A percentile compares a stretch with the other conserved stretches of the same genome.
phyloP scores from a whole-genome alignment of 495 filamentous ascomycete species.

The Lasiosphaeris hirsuta region DNA sequence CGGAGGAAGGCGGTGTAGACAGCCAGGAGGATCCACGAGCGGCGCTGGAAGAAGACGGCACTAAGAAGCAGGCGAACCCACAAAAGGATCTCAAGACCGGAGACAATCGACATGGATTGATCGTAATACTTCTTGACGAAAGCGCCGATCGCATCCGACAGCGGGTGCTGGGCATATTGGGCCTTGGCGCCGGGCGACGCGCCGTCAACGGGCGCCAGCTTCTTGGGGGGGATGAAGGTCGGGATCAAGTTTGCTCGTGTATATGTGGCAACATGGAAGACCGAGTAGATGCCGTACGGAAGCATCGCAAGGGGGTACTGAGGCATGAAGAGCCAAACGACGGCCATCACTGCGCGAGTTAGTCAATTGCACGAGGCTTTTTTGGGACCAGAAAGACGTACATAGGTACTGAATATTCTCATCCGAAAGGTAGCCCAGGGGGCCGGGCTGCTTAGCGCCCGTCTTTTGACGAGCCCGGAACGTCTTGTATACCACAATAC shows the following conservation, averaged over 20 bases:
- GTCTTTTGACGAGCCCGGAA: slow-evolving; percentile 75
- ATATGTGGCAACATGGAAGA: slow-evolving; percentile 95
- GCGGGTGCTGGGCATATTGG: slow-evolving; percentile 58
- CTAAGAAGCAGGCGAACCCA: slow-evolving; percentile 78
- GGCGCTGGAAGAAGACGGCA: slow-evolving; percentile 79
- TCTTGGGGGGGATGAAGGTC: slow-evolving; percentile 50
- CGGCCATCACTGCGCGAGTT: slow-evolving; percentile 69
- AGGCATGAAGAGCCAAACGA: slow-evolving; percentile 89
- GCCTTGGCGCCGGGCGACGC: slow-evolving; percentile 61
- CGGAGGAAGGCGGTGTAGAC: slow-evolving; percentile 92
- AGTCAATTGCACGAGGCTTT: slow-evolving; percentile 11
- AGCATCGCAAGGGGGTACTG: slow-evolving; percentile 88
- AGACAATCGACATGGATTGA: slow-evolving; percentile 76
- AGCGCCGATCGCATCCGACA: slow-evolving; percentile 76
- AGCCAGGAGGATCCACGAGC: slow-evolving; percentile 80
- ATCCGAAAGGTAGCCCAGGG: slow-evolving; percentile 66
- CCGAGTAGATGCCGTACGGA: slow-evolving; percentile 92
- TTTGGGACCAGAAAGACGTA: slow-evolving; percentile 46
- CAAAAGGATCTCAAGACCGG: slow-evolving; percentile 70
- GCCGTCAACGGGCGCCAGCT: slow-evolving; percentile 38
- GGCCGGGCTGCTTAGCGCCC: slow-evolving; percentile 53
- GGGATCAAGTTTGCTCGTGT: slow-evolving; percentile 68
- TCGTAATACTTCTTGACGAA: slow-evolving; percentile 99
- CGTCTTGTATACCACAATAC: slow-evolving; percentile 99
- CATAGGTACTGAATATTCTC: slow-evolving; percentile 98